phyloP scores from a whole-genome alignment of 257 asterid genomes.

The Petunia axillaris region DNA sequence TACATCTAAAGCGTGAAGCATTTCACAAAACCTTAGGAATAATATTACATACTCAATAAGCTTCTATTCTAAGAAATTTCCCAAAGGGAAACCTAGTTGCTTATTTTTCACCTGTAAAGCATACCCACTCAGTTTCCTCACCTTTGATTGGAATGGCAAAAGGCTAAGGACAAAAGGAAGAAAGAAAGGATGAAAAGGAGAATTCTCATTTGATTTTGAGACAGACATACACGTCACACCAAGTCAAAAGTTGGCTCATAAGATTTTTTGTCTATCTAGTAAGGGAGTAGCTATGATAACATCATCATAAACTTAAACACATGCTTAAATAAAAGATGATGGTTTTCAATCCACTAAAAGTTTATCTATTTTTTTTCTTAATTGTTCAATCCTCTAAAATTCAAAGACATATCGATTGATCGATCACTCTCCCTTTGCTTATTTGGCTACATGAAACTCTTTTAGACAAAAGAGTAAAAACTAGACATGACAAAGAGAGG shows the following conservation, averaged over 20 bases:
- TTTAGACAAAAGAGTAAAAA: constrained; percentile 24
- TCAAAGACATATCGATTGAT: background rate
- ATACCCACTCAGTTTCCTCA: background rate
- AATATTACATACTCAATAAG: background rate
- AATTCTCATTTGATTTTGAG: constrained; percentile 13
- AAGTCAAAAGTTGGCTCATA: constrained; percentile 20
- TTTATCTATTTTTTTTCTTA: background rate
- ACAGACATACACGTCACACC: background rate
- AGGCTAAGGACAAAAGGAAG: background rate
- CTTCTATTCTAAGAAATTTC: background rate
- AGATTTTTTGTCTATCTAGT: background rate
- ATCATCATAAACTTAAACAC: constrained; percentile 4
- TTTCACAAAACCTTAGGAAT: background rate
- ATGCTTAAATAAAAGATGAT: background rate
- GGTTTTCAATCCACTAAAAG: background rate
- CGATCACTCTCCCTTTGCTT: constrained; percentile 12
- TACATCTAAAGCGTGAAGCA: background rate
- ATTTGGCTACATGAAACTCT: constrained; percentile 20
- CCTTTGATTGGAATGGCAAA: background rate
- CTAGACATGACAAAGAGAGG: constrained; percentile 24
- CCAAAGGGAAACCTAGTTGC: background rate
- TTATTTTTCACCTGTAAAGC: background rate
- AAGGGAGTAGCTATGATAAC: background rate
- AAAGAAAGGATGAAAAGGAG: background rate
- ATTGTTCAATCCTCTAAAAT: constrained; percentile 4